phyloP scores from a whole-genome alignment of 75 land plant species.

The Cryptomeria japonica region DNA sequence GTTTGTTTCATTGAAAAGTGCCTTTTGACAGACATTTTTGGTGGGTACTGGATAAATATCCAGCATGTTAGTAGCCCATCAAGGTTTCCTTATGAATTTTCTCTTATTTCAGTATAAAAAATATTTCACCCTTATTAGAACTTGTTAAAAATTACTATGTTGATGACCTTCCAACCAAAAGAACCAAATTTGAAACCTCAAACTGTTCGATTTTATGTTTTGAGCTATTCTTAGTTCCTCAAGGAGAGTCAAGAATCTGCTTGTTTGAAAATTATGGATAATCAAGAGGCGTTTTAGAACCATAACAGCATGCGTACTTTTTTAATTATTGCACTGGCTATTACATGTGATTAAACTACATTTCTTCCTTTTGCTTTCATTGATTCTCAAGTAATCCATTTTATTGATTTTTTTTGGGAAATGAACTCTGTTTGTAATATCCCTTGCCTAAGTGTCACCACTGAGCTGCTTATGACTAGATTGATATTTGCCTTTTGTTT shows the following conservation, averaged over 20 bases:
- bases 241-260: not conserved
- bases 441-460: not conserved
- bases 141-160: not conserved
- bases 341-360: not conserved
- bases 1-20: not conserved
- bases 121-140: not conserved
- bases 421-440: not conserved
- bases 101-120: not conserved
- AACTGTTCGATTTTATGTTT: not conserved
- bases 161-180: not conserved
- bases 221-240: not conserved
- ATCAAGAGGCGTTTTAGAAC: not conserved
- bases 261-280: not conserved
- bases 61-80: not conserved
- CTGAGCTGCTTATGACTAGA: not conserved
- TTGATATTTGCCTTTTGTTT: not conserved
- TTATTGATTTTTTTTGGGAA: not conserved
- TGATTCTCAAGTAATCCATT: not conserved
- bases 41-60: not conserved
- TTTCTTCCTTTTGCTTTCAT: not conserved
- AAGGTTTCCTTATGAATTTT: not conserved
- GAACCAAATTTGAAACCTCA: not conserved
- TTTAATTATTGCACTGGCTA: not conserved
- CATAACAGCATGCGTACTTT: not conserved
- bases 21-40: not conserved